Percentiles rank a stretch among this genome's conserved stretches.
Conservation (phyloP, 305 asterid species). For the Nicotiana rustica region DNA sequence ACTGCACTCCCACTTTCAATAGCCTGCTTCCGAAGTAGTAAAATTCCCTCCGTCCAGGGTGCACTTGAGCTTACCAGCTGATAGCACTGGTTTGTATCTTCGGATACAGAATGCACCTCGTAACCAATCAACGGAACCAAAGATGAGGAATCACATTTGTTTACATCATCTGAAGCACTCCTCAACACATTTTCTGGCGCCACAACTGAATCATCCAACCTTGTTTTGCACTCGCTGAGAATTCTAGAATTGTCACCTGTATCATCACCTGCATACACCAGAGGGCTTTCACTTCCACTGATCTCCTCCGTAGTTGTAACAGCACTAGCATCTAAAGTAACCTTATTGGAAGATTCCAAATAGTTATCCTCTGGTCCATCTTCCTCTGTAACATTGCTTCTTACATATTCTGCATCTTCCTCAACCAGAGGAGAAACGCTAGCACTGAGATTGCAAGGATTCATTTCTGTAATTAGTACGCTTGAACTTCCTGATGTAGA, state of each 20-base stretch:
- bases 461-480: conserved; percentile 32
- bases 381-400: conserved; percentile 32
- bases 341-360: conserved; percentile 8
- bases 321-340: conserved; percentile 5
- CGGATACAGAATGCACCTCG: conserved; percentile 41
- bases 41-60: conserved; percentile 52
- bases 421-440: conserved; percentile 35
- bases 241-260: conserved; percentile 36
- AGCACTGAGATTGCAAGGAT: conserved; percentile 40
- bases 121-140: conserved; percentile 32
- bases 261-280: conserved; percentile 27
- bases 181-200: conserved; percentile 36
- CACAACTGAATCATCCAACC: conserved; percentile 40
- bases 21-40: conserved; percentile 66
- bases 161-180: conserved; percentile 33
- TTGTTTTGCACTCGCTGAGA: conserved; percentile 37
- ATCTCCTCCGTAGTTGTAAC: conserved; percentile 28
- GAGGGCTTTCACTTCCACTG: conserved; percentile 35
- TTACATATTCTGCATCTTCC: conserved; percentile 47
- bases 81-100: conserved; percentile 32
- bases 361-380: conserved; percentile 38
- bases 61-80: conserved; percentile 36
- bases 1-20: conserved; percentile 73
- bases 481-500: conserved; percentile 47
- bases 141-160: conserved; percentile 33